Conservation (phyloP, 345 rosid genomes). For the Citrus cavaleriei region DNA sequence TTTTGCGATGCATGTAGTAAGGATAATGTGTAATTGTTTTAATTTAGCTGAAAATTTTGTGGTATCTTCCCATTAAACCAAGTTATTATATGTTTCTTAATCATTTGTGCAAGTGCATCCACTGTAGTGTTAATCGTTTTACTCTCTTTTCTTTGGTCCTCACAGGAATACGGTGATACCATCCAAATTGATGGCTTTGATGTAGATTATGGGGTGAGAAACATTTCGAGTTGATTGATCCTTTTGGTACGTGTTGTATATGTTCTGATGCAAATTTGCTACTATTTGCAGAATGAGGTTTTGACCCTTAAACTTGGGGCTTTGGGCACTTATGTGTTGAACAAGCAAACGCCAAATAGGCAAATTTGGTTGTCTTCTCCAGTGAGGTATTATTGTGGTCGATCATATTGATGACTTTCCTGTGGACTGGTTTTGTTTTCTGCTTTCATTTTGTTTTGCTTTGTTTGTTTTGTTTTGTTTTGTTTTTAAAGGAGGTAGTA, state of each 20-base stretch:
- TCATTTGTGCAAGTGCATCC: not conserved
- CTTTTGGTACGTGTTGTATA: not conserved
- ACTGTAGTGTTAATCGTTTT: not conserved
- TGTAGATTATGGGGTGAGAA: conserved; percentile 84
- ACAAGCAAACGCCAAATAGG: conserved; percentile 88
- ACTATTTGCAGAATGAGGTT: conserved; percentile 71
- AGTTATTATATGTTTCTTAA: not conserved
- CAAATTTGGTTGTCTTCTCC: conserved; percentile 96
- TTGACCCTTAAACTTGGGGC: conserved; percentile 77
- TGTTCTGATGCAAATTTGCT: not conserved
- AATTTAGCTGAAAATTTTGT: not conserved
- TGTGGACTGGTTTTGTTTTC: not conserved
- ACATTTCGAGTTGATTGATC: conserved; percentile 1
- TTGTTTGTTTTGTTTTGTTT: not conserved
- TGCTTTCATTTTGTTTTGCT: not conserved
- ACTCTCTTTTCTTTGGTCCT: not conserved
- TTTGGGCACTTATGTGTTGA: conserved; percentile 81
- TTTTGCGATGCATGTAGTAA: not conserved
- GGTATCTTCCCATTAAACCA: not conserved
- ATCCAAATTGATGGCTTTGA: conserved; percentile 85
- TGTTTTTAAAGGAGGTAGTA: not conserved
- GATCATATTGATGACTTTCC: not conserved
- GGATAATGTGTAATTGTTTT: not conserved
- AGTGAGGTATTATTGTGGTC: conserved; percentile 42
- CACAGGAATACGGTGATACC: conserved; percentile 80